Percentiles rank a stretch among this genome's conserved stretches.
These are phyloP conservation scores for Russula emetica DNA, from an alignment of 768 basidiomycete genomes.

Conservation along the genomic window DNA sequence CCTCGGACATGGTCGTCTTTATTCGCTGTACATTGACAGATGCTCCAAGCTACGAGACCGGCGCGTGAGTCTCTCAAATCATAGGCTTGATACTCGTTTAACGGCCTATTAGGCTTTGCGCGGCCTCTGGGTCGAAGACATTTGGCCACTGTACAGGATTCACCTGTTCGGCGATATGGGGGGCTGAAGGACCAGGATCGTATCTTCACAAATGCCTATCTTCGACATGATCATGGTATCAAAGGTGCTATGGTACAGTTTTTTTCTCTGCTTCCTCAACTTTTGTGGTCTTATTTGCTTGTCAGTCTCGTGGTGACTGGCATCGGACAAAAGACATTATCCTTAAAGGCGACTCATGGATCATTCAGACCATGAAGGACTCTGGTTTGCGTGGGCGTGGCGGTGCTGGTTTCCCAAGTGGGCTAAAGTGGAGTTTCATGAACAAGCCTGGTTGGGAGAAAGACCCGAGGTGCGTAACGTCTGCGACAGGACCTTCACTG, in stretches of 20 bases:
- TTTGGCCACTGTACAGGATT: constrained; percentile 74
- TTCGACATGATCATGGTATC: constrained; percentile 83
- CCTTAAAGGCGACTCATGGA: constrained; percentile 93
- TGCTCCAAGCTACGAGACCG: constrained; percentile 23
- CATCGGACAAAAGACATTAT: constrained; percentile 96
- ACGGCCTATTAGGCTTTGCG: neutral
- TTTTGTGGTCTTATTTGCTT: neutral
- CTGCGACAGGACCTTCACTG: neutral
- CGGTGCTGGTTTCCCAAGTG: constrained; percentile 95
- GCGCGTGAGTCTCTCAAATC: constrained; percentile 20
- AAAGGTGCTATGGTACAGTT: constrained; percentile 81
- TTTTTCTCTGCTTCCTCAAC: neutral
- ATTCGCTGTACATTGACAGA: constrained; percentile 18
- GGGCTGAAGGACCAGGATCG: constrained; percentile 93
- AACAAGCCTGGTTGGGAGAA: constrained; percentile 99
- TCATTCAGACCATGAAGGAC: constrained; percentile 93
- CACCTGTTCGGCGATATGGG: constrained; percentile 89
- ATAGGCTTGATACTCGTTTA: neutral
- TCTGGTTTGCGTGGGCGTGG: constrained; percentile 94
- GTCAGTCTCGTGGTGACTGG: constrained; percentile 92
- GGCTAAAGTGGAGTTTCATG: constrained; percentile 91
- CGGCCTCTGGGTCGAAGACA: constrained; percentile 28
- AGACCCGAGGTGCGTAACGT: constrained; percentile 62
- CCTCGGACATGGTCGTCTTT: neutral
- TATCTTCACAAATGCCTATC: constrained; percentile 90